Evolutionary conservation across 139 green algal species (phyloP).

Genomic region (Protoeuglena noctilucae): DNA sequence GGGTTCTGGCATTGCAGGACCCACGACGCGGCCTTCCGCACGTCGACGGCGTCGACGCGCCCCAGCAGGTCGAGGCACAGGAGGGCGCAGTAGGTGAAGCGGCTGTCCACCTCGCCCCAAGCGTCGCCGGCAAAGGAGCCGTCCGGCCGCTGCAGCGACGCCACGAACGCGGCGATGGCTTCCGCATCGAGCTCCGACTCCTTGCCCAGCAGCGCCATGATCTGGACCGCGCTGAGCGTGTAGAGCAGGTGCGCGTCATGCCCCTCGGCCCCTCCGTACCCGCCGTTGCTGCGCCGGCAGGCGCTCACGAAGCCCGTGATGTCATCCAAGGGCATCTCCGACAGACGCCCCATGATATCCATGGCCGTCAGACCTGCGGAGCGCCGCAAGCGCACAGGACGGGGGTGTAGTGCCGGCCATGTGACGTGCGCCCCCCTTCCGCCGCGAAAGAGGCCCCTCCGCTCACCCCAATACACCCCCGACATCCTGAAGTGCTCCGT

Average conservation of each 20-base stretch:
- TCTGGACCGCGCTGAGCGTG: constrained; percentile 88
- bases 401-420: neutral
- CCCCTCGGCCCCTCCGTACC: constrained; percentile 64
- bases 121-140: constrained; percentile 84
- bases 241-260: constrained; percentile 93
- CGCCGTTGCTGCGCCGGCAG: constrained; percentile 46
- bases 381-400: neutral
- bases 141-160: constrained; percentile 62
- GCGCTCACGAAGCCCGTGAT: constrained; percentile 44
- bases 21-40: constrained; percentile 51
- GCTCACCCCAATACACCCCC: constrained; percentile 97
- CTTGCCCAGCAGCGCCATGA: constrained; percentile 68
- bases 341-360: constrained; percentile 15
- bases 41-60: constrained; percentile 40
- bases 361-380: neutral
- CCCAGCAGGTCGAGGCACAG: constrained; percentile 43
- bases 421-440: neutral
- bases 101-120: constrained; percentile 94
- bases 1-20: constrained; percentile 84
- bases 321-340: constrained; percentile 40
- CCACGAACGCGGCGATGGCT: neutral
- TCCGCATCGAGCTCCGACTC: constrained; percentile 49
- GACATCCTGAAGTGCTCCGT: constrained; percentile 95
- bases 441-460: too few relatives aligned
- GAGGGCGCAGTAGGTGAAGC: constrained; percentile 90